Evolutionary conservation across 2,329 filamentous ascomycete species (phyloP).

Genomic region (Coniochaeta pulveracea): DNA sequence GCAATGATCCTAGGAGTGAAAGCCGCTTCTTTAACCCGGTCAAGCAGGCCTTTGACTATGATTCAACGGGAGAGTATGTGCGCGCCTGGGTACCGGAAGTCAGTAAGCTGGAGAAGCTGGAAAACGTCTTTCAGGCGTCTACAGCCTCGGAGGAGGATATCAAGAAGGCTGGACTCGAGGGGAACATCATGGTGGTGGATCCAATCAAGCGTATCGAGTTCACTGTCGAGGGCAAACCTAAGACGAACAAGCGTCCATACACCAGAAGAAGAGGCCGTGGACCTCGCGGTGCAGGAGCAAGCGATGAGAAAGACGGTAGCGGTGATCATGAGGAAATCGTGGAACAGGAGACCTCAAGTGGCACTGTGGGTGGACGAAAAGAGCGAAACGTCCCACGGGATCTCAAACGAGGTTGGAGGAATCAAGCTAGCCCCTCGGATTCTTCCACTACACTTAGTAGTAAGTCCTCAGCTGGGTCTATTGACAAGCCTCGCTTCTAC

Average conservation of each 20-base stretch:
- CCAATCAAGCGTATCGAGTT: slow-evolving; percentile 58
- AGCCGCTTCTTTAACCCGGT: slow-evolving; percentile 71
- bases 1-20: slow-evolving; percentile 64
- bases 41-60: slow-evolving; percentile 71
- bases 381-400: background rate
- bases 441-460: too few relatives aligned
- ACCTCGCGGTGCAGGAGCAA: background rate
- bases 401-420: background rate
- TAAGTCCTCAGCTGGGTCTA: too few relatives aligned
- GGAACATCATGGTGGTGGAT: slow-evolving; percentile 53
- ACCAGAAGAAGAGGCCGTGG: slow-evolving; percentile 15
- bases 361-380: background rate
- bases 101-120: slow-evolving; percentile 34
- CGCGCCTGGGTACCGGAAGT: slow-evolving; percentile 65
- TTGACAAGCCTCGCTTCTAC: too few relatives aligned
- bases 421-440: background rate
- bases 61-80: slow-evolving; percentile 57
- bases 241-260: slow-evolving; percentile 20
- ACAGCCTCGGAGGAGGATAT: slow-evolving; percentile 49
- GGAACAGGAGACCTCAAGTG: background rate
- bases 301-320: background rate
- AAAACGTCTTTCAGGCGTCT: slow-evolving; percentile 61
- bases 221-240: slow-evolving; percentile 39
- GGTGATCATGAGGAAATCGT: background rate
- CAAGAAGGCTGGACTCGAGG: slow-evolving; percentile 40